phyloP scores from a whole-genome alignment of 1,139 yeast species.

The Saccharomyces hybrid region DNA sequence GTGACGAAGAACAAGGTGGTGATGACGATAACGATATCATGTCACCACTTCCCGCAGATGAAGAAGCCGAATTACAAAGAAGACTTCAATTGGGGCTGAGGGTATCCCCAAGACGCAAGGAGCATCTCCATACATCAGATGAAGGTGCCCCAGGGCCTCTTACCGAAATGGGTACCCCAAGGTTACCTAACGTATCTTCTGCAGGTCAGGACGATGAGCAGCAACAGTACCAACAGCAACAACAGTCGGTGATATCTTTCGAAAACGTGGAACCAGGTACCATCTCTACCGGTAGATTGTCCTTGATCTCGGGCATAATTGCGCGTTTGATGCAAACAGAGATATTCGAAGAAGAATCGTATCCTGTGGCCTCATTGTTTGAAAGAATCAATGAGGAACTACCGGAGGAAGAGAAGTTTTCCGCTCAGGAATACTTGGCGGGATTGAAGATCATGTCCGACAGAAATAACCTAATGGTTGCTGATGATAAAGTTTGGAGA shows the following conservation, averaged over 20 bases:
- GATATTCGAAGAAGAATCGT: conserved; percentile 42
- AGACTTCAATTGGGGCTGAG: conserved; percentile 26
- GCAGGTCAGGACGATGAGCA: conserved; percentile 29
- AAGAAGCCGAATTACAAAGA: conserved; percentile 25
- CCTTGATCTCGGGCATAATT: conserved; percentile 40
- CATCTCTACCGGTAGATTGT: conserved; percentile 46
- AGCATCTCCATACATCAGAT: conserved; percentile 16
- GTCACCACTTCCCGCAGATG: conserved; percentile 21
- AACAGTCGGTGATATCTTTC: conserved; percentile 21
- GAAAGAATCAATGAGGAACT: conserved; percentile 45
- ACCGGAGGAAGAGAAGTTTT: conserved; percentile 56
- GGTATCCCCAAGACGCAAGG: conserved; percentile 25
- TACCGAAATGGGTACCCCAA: conserved; percentile 20
- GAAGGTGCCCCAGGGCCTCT: conserved; percentile 18
- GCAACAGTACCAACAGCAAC: conserved; percentile 9
- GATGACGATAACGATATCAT: conserved; percentile 14
- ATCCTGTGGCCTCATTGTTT: conserved; percentile 40
- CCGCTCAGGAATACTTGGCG: conserved; percentile 43
- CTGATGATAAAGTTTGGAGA: conserved; percentile 58
- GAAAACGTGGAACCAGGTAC: conserved; percentile 30
- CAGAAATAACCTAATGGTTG: conserved; percentile 51
- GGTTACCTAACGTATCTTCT: conserved; percentile 24
- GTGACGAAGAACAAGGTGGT: conserved; percentile 18
- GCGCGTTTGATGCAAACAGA: conserved; percentile 43
- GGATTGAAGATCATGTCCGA: conserved; percentile 48